A percentile compares a stretch with the other conserved stretches of the same genome.
These are phyloP conservation scores for Pythium plurisporium DNA, from an alignment of 352 stramenopile genomes.

Conservation along the genomic window DNA sequence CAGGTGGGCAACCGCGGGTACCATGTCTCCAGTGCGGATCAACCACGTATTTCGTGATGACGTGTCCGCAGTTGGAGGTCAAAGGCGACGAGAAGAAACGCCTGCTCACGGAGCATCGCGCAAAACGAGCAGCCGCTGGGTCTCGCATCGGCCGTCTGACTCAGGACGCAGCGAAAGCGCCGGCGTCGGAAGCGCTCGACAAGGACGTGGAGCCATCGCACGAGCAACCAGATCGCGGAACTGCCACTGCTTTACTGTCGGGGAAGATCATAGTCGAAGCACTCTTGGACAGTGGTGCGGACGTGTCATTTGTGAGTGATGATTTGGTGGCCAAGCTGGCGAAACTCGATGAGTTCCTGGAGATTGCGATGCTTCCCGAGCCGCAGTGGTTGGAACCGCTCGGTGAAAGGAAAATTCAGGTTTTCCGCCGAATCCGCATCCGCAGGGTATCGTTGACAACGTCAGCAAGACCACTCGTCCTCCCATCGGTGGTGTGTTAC, in stretches of 20 bases:
- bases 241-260: not conserved
- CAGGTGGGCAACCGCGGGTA: too few relatives aligned
- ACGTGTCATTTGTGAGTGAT: not conserved
- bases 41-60: not conserved
- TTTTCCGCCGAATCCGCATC: not conserved
- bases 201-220: too few relatives aligned
- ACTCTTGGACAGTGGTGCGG: not conserved
- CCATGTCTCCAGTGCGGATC: not conserved
- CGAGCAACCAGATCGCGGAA: not conserved
- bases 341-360: not conserved
- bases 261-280: not conserved
- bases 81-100: not conserved
- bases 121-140: not conserved
- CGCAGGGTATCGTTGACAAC: not conserved
- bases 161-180: not conserved
- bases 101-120: not conserved
- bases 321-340: not conserved
- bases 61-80: not conserved
- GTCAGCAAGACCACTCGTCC: not conserved
- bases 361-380: not conserved
- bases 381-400: not conserved
- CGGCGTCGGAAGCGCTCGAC: not conserved
- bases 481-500: not conserved
- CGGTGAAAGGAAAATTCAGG: not conserved
- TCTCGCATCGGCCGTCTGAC: not conserved